Conservation (phyloP, 192 early-diverging fungal species). For the Linnemannia schmuckeri region DNA sequence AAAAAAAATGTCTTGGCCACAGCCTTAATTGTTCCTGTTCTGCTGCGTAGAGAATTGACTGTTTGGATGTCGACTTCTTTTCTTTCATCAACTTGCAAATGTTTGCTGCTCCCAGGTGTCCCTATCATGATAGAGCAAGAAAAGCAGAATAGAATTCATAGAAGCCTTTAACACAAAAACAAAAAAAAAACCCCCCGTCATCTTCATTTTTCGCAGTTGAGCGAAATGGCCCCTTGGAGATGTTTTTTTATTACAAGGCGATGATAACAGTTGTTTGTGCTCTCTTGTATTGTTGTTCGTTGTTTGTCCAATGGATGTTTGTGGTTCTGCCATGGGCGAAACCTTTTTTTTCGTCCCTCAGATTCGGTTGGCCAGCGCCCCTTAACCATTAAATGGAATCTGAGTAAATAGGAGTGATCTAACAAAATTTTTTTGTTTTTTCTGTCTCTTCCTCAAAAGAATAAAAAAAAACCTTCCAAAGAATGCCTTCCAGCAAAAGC, state of each 20-base stretch:
- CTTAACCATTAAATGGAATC: neutral
- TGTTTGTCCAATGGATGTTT: neutral
- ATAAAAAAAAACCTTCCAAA: too few species aligned
- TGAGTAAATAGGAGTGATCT: neutral
- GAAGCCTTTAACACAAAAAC: too few species aligned
- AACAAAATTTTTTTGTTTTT: too few species aligned
- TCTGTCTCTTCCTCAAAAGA: too few species aligned
- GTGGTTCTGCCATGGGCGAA: neutral
- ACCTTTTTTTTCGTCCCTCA: neutral
- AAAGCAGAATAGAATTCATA: too few species aligned
- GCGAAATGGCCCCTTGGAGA: neutral
- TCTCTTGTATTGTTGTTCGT: neutral
- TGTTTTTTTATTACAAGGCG: neutral
- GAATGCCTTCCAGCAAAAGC: too few species aligned
- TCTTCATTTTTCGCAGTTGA: neutral
- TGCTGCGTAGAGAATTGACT: neutral
- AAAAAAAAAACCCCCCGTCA: too few species aligned
- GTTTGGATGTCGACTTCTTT: too few species aligned
- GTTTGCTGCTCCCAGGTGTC: too few species aligned
- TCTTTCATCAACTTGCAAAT: too few species aligned
- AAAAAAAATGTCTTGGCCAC: constrained; percentile 6
- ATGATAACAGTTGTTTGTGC: neutral
- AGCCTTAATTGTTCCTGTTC: neutral
- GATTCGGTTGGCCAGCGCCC: too few species aligned
- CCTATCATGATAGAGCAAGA: too few species aligned